Conservation (phyloP, 805 yeast genomes). For the Metschnikowia henanensis region DNA sequence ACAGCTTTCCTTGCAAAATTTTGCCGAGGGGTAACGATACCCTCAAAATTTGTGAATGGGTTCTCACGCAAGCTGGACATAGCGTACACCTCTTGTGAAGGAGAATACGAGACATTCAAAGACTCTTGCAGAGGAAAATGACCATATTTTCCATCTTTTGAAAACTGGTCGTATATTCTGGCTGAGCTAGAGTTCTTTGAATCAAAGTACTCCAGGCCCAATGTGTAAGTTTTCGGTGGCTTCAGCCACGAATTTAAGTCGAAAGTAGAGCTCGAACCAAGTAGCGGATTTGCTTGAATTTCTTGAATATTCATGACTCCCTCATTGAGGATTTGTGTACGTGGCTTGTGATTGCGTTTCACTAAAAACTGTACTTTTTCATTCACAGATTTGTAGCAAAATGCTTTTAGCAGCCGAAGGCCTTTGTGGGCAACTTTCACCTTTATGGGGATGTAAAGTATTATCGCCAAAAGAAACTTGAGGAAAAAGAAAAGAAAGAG, state of each 20-base stretch:
- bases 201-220: neutral
- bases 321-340: conserved; percentile 30
- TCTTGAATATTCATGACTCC: conserved; percentile 27
- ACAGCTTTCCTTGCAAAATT: neutral
- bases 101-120: neutral
- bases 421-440: conserved; percentile 39
- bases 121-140: conserved; percentile 4
- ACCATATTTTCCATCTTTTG: conserved; percentile 1
- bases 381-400: conserved; percentile 60
- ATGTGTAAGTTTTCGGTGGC: neutral
- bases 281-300: conserved; percentile 29
- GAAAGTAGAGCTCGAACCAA: conserved; percentile 19
- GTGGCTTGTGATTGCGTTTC: conserved; percentile 38
- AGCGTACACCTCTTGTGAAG: neutral
- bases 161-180: neutral
- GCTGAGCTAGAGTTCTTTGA: neutral
- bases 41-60: conserved; percentile 9
- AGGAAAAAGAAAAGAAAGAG: conserved; percentile 72
- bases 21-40: neutral
- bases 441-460: conserved; percentile 52
- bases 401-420: conserved; percentile 52
- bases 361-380: conserved; percentile 55
- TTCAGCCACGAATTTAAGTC: conserved; percentile 9
- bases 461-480: conserved; percentile 53
- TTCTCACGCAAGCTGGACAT: conserved; percentile 9